Conservation (phyloP, 73 alveolate genomes). For the Tetrahymena thermophila region DNA sequence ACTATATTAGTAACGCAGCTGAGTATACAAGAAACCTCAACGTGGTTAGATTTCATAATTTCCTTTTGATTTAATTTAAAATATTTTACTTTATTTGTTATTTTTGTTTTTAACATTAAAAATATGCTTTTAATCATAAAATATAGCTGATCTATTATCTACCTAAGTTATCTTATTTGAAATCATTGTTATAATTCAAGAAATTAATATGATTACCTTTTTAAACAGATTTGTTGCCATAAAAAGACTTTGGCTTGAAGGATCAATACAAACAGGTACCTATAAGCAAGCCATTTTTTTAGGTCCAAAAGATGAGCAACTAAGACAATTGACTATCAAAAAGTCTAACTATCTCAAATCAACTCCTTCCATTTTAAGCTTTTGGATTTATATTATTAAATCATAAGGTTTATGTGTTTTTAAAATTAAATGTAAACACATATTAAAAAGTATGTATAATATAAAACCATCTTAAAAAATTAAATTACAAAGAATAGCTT, state of each 20-base stretch:
- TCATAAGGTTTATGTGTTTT: too few relatives aligned
- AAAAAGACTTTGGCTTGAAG: background rate
- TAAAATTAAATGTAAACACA: too few relatives aligned
- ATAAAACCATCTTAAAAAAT: background rate
- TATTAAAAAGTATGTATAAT: too few relatives aligned
- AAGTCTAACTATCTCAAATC: background rate
- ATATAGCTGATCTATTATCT: background rate
- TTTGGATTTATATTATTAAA: background rate
- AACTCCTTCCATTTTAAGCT: conserved; percentile 2
- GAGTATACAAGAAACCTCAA: background rate
- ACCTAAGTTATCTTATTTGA: background rate
- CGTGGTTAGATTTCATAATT: background rate
- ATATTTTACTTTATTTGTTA: background rate
- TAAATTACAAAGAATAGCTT: background rate
- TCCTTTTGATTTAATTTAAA: background rate
- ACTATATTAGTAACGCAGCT: background rate
- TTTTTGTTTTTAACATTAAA: background rate
- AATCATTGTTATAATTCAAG: background rate
- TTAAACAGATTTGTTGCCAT: background rate
- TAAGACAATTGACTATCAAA: background rate
- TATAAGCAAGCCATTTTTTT: background rate
- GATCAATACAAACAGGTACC: background rate
- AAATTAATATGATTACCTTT: background rate
- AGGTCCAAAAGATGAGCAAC: background rate
- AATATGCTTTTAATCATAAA: too few relatives aligned